Percentiles rank a stretch among this genome's conserved stretches.
Evolutionary conservation across 1,284 basidiomycete genomes (phyloP).

Genomic region (Caloboletus firmus): DNA sequence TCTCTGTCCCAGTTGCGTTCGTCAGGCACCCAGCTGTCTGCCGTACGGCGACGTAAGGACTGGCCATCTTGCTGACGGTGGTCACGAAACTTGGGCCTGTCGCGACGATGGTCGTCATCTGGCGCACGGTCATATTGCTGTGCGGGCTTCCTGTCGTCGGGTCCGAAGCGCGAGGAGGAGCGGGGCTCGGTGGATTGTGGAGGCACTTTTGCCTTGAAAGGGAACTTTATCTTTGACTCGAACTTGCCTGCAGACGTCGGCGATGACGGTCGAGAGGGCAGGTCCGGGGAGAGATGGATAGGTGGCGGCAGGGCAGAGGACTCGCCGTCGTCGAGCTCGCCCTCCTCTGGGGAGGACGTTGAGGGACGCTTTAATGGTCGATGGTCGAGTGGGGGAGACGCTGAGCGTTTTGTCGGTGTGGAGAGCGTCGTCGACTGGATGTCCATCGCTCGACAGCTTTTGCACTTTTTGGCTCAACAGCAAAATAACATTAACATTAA

Average conservation of each 20-base stretch:
- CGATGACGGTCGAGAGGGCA: slow-evolving; percentile 14
- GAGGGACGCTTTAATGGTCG: slow-evolving; percentile 56
- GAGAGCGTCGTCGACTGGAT: slow-evolving; percentile 24
- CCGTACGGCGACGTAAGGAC: slow-evolving; percentile 21
- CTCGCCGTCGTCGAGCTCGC: slow-evolving; percentile 60
- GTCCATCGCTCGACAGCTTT: slow-evolving; percentile 17
- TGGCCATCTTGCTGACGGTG: slow-evolving; percentile 21
- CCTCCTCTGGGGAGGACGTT: slow-evolving; percentile 71
- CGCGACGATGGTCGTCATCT: slow-evolving; percentile 45
- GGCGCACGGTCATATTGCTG: slow-evolving; percentile 44
- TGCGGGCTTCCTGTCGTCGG: slow-evolving; percentile 30
- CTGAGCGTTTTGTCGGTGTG: slow-evolving; percentile 52
- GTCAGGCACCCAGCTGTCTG: slow-evolving; percentile 34
- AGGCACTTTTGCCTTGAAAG: slow-evolving; percentile 62
- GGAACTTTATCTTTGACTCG: slow-evolving; percentile 60
- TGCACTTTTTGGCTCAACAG: slow-evolving; percentile 7
- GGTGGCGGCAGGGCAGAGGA: slow-evolving; percentile 15
- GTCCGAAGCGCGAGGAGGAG: slow-evolving; percentile 14
- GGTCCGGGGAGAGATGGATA: slow-evolving; percentile 12
- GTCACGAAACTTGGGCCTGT: slow-evolving; percentile 31
- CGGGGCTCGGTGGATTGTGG: slow-evolving; percentile 8
- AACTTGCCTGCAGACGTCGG: slow-evolving; percentile 28
- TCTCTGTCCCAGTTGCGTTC: slow-evolving; percentile 27
- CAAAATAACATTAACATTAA: slow-evolving; percentile 3
- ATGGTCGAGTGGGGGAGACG: slow-evolving; percentile 49